phyloP scores from a whole-genome alignment of 257 asterid species.

The Plantago major region DNA sequence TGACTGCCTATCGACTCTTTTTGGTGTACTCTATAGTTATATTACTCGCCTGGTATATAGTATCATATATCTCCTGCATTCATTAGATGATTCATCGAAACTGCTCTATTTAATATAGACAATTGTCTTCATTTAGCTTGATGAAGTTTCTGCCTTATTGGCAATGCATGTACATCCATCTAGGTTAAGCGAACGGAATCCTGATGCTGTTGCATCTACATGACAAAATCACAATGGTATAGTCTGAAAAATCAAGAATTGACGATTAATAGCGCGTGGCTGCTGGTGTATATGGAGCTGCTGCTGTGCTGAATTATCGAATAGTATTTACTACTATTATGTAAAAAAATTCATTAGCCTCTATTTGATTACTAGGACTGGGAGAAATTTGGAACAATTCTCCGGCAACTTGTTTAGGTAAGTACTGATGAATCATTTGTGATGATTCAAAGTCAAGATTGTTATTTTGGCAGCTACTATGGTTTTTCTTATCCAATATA shows the following conservation, averaged over 20 bases:
- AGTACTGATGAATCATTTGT: too few species aligned
- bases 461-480: too few species aligned
- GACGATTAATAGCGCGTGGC: neutral
- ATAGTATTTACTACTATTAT: neutral
- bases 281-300: conserved; percentile 1
- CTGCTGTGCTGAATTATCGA: neutral
- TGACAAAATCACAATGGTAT: neutral
- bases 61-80: too few species aligned
- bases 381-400: neutral
- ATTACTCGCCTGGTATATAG: neutral
- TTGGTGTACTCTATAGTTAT: neutral
- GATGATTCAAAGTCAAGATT: too few species aligned
- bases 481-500: too few species aligned
- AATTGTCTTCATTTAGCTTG: neutral
- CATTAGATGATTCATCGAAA: too few species aligned
- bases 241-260: neutral
- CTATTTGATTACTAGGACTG: neutral
- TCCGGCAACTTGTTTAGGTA: neutral
- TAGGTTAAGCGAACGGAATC: too few species aligned
- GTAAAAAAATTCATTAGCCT: neutral
- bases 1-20: neutral
- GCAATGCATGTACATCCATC: too few species aligned
- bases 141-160: neutral
- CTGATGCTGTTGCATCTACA: neutral
- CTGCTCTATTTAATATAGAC: too few species aligned